These are phyloP conservation scores for Phanerochaete carnosa DNA, from an alignment of 768 basidiomycete species.

Conservation along the genomic window DNA sequence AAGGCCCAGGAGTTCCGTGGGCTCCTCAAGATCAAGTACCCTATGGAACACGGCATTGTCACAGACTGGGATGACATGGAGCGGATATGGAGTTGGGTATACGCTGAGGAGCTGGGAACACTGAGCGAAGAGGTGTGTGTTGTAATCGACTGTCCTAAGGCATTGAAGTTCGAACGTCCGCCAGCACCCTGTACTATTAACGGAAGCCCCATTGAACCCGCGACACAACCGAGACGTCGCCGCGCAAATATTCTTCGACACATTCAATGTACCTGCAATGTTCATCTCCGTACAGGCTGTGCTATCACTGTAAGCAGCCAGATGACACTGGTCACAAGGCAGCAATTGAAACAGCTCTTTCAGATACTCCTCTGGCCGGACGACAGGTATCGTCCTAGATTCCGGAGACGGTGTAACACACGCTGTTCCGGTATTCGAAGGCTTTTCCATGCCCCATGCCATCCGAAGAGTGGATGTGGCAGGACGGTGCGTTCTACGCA, in stretches of 20 bases:
- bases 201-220: conserved; percentile 97
- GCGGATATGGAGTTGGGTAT: conserved; percentile 98
- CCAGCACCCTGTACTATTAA: conserved; percentile 95
- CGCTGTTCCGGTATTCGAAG: conserved; percentile 97
- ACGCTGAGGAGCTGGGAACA: conserved; percentile 92
- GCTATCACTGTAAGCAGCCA: conserved; percentile 73
- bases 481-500: conserved; percentile 62
- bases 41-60: conserved; percentile 98
- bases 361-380: conserved; percentile 97
- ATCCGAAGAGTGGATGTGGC: conserved; percentile 95
- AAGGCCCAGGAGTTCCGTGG: conserved; percentile 95
- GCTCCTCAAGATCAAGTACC: conserved; percentile 96
- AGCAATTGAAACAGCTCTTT: neutral
- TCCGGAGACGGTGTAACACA: conserved; percentile 99
- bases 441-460: conserved; percentile 98
- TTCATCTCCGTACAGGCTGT: conserved; percentile 98
- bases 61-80: conserved; percentile 99
- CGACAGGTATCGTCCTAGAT: conserved; percentile 98
- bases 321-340: neutral
- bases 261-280: conserved; percentile 97
- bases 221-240: conserved; percentile 94
- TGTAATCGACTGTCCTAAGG: neutral
- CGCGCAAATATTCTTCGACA: conserved; percentile 99
- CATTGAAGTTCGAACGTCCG: neutral
- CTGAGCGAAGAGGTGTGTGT: conserved; percentile 88